Evolutionary conservation across 1,284 basidiomycete genomes (phyloP).

Genomic region (Coniferiporia weirii): DNA sequence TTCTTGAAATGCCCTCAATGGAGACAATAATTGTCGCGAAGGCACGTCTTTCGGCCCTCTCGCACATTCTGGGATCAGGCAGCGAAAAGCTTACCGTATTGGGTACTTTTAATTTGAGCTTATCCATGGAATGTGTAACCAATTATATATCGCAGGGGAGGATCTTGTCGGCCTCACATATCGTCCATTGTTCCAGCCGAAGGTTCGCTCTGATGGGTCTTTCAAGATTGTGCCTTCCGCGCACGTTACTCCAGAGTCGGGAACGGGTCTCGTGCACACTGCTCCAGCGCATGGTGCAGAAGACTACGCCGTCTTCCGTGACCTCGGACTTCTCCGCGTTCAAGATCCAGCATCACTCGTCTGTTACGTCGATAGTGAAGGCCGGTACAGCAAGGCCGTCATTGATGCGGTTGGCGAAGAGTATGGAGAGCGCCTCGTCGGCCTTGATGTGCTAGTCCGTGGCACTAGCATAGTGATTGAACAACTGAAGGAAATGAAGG

Average conservation of each 20-base stretch:
- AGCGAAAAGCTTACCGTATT: constrained; percentile 44
- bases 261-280: constrained; percentile 96
- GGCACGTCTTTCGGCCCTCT: constrained; percentile 52
- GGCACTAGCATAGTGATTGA: constrained; percentile 67
- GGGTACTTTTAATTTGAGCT: constrained; percentile 34
- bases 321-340: constrained; percentile 36
- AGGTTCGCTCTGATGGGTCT: constrained; percentile 19
- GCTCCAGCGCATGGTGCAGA: constrained; percentile 95
- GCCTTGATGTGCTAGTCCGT: constrained; percentile 66
- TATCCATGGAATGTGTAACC: not conserved
- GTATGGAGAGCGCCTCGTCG: constrained; percentile 47
- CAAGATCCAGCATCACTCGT: constrained; percentile 35
- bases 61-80: constrained; percentile 46
- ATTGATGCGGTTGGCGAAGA: constrained; percentile 47
- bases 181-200: constrained; percentile 56
- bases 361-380: constrained; percentile 83
- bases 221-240: constrained; percentile 46
- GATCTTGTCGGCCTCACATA: constrained; percentile 67
- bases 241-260: constrained; percentile 84
- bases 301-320: constrained; percentile 77
- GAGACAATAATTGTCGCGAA: constrained; percentile 60
- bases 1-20: constrained; percentile 40
- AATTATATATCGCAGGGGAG: constrained; percentile 38
- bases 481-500: constrained; percentile 52
- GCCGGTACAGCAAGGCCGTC: constrained; percentile 62